phyloP scores from a whole-genome alignment of 2,329 filamentous ascomycete genomes.

The Paraconiothyrium sp. region DNA sequence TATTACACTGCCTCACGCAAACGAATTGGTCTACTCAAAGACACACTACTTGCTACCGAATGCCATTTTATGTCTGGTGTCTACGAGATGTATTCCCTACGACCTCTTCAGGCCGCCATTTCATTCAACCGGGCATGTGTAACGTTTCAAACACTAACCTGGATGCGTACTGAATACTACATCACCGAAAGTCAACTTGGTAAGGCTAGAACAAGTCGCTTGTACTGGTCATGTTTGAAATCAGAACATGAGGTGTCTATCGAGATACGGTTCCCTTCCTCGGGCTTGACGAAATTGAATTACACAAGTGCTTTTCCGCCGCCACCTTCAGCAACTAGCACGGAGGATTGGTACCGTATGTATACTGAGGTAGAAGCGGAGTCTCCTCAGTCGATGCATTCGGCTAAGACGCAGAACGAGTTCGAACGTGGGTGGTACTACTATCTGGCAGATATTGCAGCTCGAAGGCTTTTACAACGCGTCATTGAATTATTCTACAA shows the following conservation, averaged over 20 bases:
- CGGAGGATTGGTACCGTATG: constrained; percentile 15
- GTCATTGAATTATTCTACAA: constrained; percentile 23
- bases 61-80: constrained; percentile 46
- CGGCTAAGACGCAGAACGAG: constrained; percentile 21
- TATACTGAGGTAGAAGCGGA: not conserved
- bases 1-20: constrained; percentile 46
- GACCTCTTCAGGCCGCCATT: constrained; percentile 41
- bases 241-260: constrained; percentile 37
- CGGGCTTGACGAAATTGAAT: constrained; percentile 31
- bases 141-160: constrained; percentile 26
- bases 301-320: constrained; percentile 44
- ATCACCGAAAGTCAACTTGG: constrained; percentile 17
- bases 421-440: constrained; percentile 43
- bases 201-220: constrained; percentile 30
- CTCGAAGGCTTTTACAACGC: constrained; percentile 32
- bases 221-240: constrained; percentile 50
- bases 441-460: constrained; percentile 43
- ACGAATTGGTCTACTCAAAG: constrained; percentile 40
- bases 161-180: constrained; percentile 13
- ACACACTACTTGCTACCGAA: constrained; percentile 40
- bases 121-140: constrained; percentile 45
- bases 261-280: constrained; percentile 27
- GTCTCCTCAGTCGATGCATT: constrained; percentile 13
- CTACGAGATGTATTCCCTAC: constrained; percentile 47
- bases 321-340: constrained; percentile 27